Base-by-base conservation (phyloP, 139 green algal species). In the Ostreobium quekettii region DNA sequence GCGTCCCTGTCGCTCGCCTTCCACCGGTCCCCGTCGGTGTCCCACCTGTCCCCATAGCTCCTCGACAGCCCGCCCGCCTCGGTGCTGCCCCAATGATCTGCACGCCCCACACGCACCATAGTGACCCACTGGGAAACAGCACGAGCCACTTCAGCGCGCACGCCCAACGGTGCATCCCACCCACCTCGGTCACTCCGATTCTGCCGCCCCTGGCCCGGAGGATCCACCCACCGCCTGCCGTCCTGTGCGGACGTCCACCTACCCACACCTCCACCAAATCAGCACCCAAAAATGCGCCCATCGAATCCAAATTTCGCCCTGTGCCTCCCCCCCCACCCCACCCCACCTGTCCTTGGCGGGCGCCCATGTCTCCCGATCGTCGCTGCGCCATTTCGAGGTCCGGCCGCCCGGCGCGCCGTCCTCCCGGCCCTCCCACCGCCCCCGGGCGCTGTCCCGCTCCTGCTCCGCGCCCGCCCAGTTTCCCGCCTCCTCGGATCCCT, bases 331-430 rank as follows among this genome's bases (percentile, higher is more conserved):
- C n/a, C n/a, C n/a, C n/a, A n/a, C n/a, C n/a, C n/a, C 32, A 8
- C 32, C 59, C 59, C 59, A 66, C 19, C 53, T 26, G 19, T 66
- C 59, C 24, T 66, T 66, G n/a, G n/a, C n/a, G 6, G 59, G 30
- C 47, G 46, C 47, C 59, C 59, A 66, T 7, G 22, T 66, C 26
- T 66, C 59, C 24, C 59, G 28, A 7, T 66, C 59, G 7, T 66
- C 59, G 7, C 32, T 31, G 24, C 15, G n/a, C 59, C 59, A 47
- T 31, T 66, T 66, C 5, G 59, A 7, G 29, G 59, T 8, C 19
- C 59, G 59, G 19, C 19, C 15, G 7, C 19, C 15, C 42, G 42
- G 42, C 42, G 42, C 42, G 42, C 42, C 19, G 11, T 53, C 42
- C 19, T 53, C 42, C 11, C 42, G 42, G 15, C 42, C 11, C 11